Conservation (phyloP, 257 asterid genomes). For the Echites panduratus region DNA sequence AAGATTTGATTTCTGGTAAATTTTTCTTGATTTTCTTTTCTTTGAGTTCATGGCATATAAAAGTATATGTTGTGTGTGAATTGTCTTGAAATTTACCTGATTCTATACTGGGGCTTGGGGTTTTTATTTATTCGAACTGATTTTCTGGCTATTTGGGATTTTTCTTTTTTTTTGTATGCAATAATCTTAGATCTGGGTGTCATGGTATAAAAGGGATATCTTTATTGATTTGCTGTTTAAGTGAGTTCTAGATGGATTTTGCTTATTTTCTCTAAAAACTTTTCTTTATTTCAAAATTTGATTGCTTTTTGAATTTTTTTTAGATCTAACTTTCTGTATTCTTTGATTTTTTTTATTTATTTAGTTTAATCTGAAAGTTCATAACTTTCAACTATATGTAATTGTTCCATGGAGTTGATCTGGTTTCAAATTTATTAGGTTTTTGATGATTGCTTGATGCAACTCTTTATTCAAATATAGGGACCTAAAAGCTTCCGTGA, state of each 20-base stretch:
- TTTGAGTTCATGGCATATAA: neutral
- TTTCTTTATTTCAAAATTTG: neutral
- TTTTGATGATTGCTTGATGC: neutral
- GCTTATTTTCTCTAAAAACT: neutral
- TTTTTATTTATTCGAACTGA: neutral
- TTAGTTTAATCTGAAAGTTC: neutral
- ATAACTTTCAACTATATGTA: neutral
- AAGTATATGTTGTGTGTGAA: neutral
- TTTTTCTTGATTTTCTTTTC: neutral
- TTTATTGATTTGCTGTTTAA: neutral
- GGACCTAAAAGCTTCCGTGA: neutral
- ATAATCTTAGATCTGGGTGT: neutral
- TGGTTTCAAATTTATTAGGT: neutral
- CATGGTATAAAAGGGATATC: neutral
- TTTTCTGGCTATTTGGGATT: neutral
- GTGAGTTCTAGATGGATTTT: neutral
- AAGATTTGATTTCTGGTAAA: slow-evolving; percentile 52
- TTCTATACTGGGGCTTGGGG: too few relatives aligned
- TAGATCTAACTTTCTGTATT: neutral
- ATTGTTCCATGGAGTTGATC: neutral
- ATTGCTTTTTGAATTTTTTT: neutral
- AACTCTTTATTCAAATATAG: neutral
- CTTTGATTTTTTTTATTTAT: too few relatives aligned
- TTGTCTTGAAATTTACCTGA: neutral
- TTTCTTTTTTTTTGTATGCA: too few relatives aligned